A percentile compares a stretch with the other conserved stretches of the same genome.
phyloP scores from a whole-genome alignment of 2,329 filamentous ascomycete genomes.

The Pseudogymnoascus sp. region DNA sequence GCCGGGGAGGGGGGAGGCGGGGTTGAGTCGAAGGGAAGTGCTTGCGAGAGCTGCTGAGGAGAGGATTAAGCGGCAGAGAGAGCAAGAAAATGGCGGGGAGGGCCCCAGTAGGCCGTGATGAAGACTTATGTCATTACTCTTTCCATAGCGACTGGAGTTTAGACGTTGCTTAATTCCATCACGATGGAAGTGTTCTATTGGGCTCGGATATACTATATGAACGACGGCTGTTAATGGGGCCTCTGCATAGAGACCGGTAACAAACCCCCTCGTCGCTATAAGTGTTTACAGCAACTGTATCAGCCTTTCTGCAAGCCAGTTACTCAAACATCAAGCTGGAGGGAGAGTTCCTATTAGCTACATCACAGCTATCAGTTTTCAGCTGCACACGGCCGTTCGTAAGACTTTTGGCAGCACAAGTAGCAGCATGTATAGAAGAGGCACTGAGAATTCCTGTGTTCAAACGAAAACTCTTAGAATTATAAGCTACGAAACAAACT shows the following conservation, averaged over 20 bases:
- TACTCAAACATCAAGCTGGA: background rate
- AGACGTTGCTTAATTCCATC: too few relatives aligned
- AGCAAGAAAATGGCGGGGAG: conserved; percentile 17
- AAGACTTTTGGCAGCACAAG: background rate
- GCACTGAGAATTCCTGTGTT: background rate
- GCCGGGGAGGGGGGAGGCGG: conserved; percentile 47
- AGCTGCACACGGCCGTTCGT: background rate
- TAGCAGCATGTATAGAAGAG: background rate
- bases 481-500: background rate
- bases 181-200: background rate
- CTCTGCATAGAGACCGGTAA: background rate
- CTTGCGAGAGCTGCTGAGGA: conserved; percentile 68
- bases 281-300: background rate
- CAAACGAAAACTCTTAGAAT: background rate
- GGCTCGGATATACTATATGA: background rate
- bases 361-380: background rate
- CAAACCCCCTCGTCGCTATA: background rate
- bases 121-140: background rate
- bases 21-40: conserved; percentile 63
- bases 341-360: background rate
- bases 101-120: background rate
- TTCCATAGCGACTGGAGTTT: background rate
- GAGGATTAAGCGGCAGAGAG: conserved; percentile 25
- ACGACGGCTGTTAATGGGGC: background rate
- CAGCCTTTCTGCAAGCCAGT: background rate